Conservation (phyloP, 2,329 filamentous ascomycete genomes). For the Claviceps sp. region DNA sequence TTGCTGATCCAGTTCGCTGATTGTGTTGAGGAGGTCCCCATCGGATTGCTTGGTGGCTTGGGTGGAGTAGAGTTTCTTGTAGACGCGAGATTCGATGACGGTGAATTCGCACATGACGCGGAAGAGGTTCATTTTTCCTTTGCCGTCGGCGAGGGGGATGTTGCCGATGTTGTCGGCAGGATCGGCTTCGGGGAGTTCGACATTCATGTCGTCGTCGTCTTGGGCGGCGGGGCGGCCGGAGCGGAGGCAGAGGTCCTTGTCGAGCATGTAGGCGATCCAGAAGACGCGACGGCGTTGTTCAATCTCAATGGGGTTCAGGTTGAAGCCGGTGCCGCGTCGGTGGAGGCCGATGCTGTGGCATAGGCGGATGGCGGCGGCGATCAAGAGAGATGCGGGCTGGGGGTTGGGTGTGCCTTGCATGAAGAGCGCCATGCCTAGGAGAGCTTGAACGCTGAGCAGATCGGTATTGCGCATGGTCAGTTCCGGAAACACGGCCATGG, state of each 20-base stretch:
- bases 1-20: conserved; percentile 81
- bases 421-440: conserved; percentile 88
- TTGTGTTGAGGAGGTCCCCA: conserved; percentile 86
- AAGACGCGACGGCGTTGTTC: conserved; percentile 66
- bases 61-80: conserved; percentile 84
- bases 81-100: conserved; percentile 84
- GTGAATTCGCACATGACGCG: conserved; percentile 84
- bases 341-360: conserved; percentile 92
- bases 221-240: conserved; percentile 47
- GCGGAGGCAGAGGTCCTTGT: conserved; percentile 48
- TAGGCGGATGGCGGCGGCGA: conserved; percentile 79
- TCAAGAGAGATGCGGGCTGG: conserved; percentile 81
- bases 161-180: conserved; percentile 89
- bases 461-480: conserved; percentile 94
- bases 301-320: conserved; percentile 82
- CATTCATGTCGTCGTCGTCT: conserved; percentile 72
- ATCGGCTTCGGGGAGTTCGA: conserved; percentile 83
- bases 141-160: conserved; percentile 77
- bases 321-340: conserved; percentile 84
- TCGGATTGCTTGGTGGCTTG: conserved; percentile 85
- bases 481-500: conserved; percentile 84
- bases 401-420: conserved; percentile 94
- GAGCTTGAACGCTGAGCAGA: conserved; percentile 81
- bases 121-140: conserved; percentile 90
- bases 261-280: conserved; percentile 53